phyloP scores from a whole-genome alignment of 2,329 filamentous ascomycete genomes.

The Aspergillus felis region DNA sequence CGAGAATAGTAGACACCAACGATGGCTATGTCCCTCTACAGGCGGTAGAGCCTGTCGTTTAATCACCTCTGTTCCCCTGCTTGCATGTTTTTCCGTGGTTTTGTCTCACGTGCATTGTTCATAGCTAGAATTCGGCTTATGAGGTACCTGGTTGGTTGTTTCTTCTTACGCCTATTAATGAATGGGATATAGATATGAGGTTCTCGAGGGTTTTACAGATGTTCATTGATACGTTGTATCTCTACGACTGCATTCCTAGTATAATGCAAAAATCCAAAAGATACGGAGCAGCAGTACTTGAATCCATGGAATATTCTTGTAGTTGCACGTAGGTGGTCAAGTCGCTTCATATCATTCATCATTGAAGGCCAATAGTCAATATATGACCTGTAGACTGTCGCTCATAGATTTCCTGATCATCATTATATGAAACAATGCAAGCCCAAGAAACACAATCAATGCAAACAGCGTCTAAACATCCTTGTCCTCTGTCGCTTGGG shows the following conservation, averaged over 20 bases:
- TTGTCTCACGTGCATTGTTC: slow-evolving; percentile 4
- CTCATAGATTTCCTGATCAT: slow-evolving; percentile 11
- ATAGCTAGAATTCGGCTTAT: neutral
- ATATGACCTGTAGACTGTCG: neutral
- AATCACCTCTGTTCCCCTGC: neutral
- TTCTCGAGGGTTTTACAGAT: neutral
- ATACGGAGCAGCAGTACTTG: neutral
- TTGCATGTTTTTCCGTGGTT: neutral
- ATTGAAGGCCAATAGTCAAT: neutral
- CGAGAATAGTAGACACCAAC: slow-evolving; percentile 22
- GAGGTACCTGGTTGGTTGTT: neutral
- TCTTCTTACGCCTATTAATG: neutral
- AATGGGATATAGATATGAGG: neutral
- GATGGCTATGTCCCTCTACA: slow-evolving; percentile 46
- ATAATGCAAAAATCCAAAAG: neutral
- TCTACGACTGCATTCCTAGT: neutral
- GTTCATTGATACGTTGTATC: neutral
- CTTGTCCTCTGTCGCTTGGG: neutral
- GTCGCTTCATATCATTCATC: neutral
- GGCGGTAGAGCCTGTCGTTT: slow-evolving; percentile 39
- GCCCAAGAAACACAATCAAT: neutral
- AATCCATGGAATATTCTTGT: neutral
- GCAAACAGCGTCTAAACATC: neutral
- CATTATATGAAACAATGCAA: slow-evolving; percentile 13
- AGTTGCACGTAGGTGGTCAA: neutral